phyloP scores from a whole-genome alignment of 2,329 filamentous ascomycete genomes.

The Lachnellula willkommii region DNA sequence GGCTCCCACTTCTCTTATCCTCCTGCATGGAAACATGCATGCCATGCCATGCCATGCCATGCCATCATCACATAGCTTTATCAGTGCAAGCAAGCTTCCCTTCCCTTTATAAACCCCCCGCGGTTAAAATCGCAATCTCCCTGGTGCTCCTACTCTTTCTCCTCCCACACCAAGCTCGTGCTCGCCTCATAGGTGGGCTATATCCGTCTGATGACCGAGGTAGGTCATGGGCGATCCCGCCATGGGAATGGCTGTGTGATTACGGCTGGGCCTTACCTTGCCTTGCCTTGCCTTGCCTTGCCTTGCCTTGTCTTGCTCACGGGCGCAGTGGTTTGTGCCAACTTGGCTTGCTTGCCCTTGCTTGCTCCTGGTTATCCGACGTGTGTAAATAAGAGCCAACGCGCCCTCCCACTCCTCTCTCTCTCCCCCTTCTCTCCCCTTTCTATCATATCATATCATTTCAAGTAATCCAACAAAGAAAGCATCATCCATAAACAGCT shows the following conservation, averaged over 20 bases:
- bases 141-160: not conserved
- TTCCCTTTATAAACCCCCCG: not conserved
- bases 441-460: not conserved
- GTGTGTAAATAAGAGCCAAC: conserved; percentile 8
- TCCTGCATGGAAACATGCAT: not conserved
- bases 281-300: not conserved
- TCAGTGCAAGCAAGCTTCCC: not conserved
- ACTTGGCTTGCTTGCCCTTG: not conserved
- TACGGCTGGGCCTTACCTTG: not conserved
- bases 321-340: not conserved
- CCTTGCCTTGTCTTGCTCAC: not conserved
- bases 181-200: not conserved
- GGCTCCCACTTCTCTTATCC: not conserved
- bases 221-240: not conserved
- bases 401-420: not conserved
- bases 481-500: not conserved
- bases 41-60: too few relatives aligned
- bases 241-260: not conserved
- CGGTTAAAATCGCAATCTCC: not conserved
- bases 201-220: not conserved
- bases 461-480: conserved; percentile 1
- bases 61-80: not conserved
- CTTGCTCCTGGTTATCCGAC: not conserved
- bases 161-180: not conserved
- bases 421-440: conserved; percentile 1